Evolutionary conservation across 371 early-diverging fungal species (phyloP), one percentile per base, ranked within the genome.

Genomic region (Lichtheimia ramosa): DNA sequence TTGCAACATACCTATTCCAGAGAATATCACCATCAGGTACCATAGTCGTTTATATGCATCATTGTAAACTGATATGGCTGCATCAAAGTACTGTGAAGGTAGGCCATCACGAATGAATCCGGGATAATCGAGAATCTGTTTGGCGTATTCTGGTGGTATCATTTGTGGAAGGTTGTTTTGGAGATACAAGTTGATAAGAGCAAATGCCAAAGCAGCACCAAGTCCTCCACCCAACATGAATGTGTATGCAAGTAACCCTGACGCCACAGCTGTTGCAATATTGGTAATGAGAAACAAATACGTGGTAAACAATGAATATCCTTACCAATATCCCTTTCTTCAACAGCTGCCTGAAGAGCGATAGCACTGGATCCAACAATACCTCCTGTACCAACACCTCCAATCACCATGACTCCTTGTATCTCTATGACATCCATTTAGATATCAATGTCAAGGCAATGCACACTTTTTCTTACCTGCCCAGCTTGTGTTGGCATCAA

Each of bases 151-250:
- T 0, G 14, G 5, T 15, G 79, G 74, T 21, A 79, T 27, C 1
- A 63, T 41, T 14, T 24, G 39, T 6, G 66, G 66, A 8, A 79
- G 52, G 7, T 71, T 54, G 42, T 59, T 40, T 0, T 54, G 51
- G 13, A 79, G 59, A 5, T n/a, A 63, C 16, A 68, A 64, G 49
- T 79, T 75, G 25, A 74, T 40, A 10, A 70, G 57, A 18, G 74
- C 63, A 23, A 70, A 67, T 0, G 70, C 59, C 21, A 75, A 69
- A 12, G 79, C 76, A 13, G 72, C 65, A 43, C 79, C 79, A 25
- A 75, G 52, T 16, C 76, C 79, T 43, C 76, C 76, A 58, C 79
- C 79, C 3, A 79, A 59, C 15, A 79, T 68, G 43, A 71, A 62
- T 2, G 65, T 42, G 23, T 75, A 79, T 18, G 69, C 75, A 43